These are phyloP conservation scores for Mucor sp. DNA, from an alignment of 371 early-diverging fungal species.

Conservation along the genomic window DNA sequence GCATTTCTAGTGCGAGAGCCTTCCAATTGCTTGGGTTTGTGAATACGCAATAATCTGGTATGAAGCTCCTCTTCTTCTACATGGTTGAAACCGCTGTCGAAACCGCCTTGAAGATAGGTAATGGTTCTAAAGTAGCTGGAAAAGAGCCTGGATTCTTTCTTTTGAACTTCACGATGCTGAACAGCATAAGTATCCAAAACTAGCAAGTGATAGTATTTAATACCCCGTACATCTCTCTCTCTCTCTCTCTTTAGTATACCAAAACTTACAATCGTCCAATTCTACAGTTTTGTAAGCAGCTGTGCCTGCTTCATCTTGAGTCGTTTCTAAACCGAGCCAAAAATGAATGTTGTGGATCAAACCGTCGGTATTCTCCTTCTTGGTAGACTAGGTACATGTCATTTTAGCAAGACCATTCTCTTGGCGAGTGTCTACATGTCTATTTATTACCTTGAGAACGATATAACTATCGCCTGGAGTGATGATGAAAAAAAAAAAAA, in stretches of 20 bases:
- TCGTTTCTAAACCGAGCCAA: constrained; percentile 81
- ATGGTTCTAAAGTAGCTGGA: constrained; percentile 67
- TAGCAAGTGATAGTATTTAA: too few relatives aligned
- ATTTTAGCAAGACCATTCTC: background rate
- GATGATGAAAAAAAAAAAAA: background rate
- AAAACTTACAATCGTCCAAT: constrained; percentile 74
- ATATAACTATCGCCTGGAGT: constrained; percentile 72
- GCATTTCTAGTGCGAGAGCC: constrained; percentile 46
- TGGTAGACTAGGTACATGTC: constrained; percentile 57
- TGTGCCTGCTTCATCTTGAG: constrained; percentile 82
- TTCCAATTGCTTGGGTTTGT: constrained; percentile 45
- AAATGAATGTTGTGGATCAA: constrained; percentile 81
- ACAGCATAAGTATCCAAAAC: constrained; percentile 69
- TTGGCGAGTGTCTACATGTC: background rate
- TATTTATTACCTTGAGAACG: constrained; percentile 61
- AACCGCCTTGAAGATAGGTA: constrained; percentile 71
- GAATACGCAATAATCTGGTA: constrained; percentile 74
- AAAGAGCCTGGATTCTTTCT: constrained; percentile 67
- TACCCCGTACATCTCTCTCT: too few relatives aligned
- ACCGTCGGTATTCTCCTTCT: constrained; percentile 61
- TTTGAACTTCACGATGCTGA: constrained; percentile 82
- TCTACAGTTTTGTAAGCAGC: constrained; percentile 92
- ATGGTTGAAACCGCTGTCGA: constrained; percentile 78
- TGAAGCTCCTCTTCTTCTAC: constrained; percentile 58
- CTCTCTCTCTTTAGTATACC: too few relatives aligned